Evolutionary conservation across 2,329 filamentous ascomycete genomes (phyloP).

Genomic region (Claviceps maximensis): DNA sequence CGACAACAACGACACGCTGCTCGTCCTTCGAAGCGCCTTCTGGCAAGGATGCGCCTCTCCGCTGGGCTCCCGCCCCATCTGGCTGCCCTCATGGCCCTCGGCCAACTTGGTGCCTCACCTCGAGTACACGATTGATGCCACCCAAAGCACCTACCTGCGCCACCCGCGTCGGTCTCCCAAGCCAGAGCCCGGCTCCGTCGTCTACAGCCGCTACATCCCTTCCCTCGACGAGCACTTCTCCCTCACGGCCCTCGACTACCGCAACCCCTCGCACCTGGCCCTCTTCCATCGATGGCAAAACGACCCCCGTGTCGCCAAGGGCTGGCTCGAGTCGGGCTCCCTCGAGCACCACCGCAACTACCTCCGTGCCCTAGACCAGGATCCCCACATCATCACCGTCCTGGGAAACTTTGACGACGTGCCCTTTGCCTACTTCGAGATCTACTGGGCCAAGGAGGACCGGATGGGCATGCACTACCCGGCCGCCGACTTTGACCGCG

Average conservation of each 20-base stretch:
- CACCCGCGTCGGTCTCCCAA: constrained; percentile 58
- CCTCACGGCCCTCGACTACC: constrained; percentile 54
- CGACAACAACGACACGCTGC: constrained; percentile 17
- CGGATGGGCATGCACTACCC: constrained; percentile 42
- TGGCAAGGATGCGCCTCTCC: constrained; percentile 56
- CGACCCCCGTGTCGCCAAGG: constrained; percentile 60
- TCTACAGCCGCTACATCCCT: constrained; percentile 66
- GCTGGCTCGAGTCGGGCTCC: constrained; percentile 65
- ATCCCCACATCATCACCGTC: constrained; percentile 55
- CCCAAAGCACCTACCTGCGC: constrained; percentile 25
- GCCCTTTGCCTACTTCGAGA: constrained; percentile 61
- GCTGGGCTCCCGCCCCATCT: constrained; percentile 46
- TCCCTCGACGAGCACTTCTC: constrained; percentile 61
- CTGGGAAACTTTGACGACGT: constrained; percentile 57
- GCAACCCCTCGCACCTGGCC: constrained; percentile 44
- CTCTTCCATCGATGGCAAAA: constrained; percentile 71
- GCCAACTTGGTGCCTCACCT: constrained; percentile 23
- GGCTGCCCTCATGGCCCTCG: constrained; percentile 34
- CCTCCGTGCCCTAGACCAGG: constrained; percentile 36
- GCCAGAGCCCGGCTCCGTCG: constrained; percentile 49
- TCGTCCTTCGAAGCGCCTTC: constrained; percentile 40
- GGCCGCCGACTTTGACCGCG: constrained; percentile 42
- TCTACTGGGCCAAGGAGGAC: constrained; percentile 62
- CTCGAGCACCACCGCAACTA: constrained; percentile 49
- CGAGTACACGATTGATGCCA: constrained; percentile 18